Evolutionary conservation across 2,329 filamentous ascomycete species (phyloP), one percentile per base, ranked within the genome.

Genomic region (Paracoccidioides lutzii): DNA sequence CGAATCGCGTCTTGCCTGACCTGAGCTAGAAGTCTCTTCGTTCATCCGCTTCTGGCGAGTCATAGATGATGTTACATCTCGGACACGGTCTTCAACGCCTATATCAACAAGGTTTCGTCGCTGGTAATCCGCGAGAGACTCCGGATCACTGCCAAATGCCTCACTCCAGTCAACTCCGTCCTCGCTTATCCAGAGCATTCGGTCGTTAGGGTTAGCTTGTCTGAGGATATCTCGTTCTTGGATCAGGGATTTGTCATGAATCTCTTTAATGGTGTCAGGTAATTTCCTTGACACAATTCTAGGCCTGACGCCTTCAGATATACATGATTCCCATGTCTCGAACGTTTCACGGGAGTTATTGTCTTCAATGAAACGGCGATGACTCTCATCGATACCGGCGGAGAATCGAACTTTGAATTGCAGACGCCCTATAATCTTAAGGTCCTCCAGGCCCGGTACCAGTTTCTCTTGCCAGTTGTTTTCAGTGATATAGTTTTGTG

Each of bases 281-380:
- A 95, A 76, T 64, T 94, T 85, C 30, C 83, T 79, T 8, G 79
- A 74, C 0, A 96, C 88, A 33, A 82, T 79, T 55, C 83, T 80
- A 12, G 77, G 72, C 2, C 93, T 82, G 0, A 95, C 88, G 10
- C 91, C 91, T 69, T 97, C 90, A 0, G 89, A 83, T 43, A 86
- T 81, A 68, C 91, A 96, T 0, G 90, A 88, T 69, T 96, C 90
- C 89, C 90, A 97, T 0, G 86, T 87, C 73, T 97, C 91, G 60
- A 88, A 95, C 0, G 90, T 96, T 75, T 97, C 93, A 37, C 91
- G 84, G 1, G 86, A 85, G 67, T 95, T 84, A 64, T 95, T 95
- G 69, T 94, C 88, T 50, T 83, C 81, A 28, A 95, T 84, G 63
- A 95, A 96, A 1, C 77, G 78, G 61, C 88, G 80, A 67, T 97